phyloP scores from a whole-genome alignment of 1,284 basidiomycete species.

The Apiotrichum domesticum region DNA sequence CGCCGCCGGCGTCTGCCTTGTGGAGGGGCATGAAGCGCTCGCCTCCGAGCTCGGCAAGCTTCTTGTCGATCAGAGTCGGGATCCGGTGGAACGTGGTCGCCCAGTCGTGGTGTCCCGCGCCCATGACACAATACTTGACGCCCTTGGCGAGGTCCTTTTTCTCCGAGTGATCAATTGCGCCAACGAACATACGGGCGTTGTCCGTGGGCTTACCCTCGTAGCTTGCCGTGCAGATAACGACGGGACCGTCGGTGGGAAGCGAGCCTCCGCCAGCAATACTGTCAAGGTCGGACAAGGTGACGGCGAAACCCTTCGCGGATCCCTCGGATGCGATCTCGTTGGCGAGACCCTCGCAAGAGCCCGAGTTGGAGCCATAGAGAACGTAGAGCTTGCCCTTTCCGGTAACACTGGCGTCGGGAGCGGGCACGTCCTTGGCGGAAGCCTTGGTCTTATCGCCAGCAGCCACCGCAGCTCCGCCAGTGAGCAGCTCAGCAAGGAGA shows the following conservation, averaged over 20 bases:
- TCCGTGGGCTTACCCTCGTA: conserved; percentile 50
- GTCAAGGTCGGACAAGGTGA: conserved; percentile 50
- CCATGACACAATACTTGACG: conserved; percentile 54
- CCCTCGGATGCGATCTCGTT: conserved; percentile 51
- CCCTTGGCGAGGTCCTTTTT: conserved; percentile 24
- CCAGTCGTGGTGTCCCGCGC: conserved; percentile 57
- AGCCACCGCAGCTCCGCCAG: not conserved
- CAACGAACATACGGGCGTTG: conserved; percentile 18
- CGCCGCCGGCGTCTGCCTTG: conserved; percentile 41
- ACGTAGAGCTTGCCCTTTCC: conserved; percentile 9
- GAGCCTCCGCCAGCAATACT: conserved; percentile 40
- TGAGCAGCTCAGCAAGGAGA: conserved; percentile 14
- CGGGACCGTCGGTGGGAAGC: conserved; percentile 51
- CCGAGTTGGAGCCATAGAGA: conserved; percentile 48
- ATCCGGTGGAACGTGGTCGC: conserved; percentile 53
- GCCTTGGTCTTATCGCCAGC: not conserved
- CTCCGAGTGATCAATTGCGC: conserved; percentile 4
- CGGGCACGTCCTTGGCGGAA: not conserved
- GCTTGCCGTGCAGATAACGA: conserved; percentile 53
- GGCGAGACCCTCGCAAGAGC: conserved; percentile 54
- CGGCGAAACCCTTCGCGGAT: conserved; percentile 48
- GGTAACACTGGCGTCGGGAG: not conserved
- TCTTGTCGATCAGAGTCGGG: conserved; percentile 49
- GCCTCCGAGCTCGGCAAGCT: conserved; percentile 48
- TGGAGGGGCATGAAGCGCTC: conserved; percentile 36